These are phyloP conservation scores for Quercus agrifolia DNA, from an alignment of 306 rosid genomes.

Conservation along the genomic window DNA sequence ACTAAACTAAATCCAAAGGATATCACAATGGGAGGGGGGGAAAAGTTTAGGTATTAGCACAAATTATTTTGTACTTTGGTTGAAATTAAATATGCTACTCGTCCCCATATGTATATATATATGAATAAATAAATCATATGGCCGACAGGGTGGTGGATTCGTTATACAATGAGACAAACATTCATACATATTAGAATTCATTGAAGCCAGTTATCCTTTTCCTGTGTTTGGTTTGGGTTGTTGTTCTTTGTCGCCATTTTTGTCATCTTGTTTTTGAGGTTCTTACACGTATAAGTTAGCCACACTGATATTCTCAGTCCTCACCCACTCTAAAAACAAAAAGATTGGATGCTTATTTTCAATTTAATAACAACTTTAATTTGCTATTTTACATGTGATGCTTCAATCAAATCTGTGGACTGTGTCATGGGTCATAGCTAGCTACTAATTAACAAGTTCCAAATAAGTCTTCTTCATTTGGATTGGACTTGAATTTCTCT, in stretches of 20 bases:
- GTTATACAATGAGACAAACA: constrained; percentile 4
- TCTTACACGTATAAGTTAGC: neutral
- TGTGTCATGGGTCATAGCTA: too few relatives aligned
- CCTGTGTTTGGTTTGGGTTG: neutral
- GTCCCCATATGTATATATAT: neutral
- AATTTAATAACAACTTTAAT: neutral
- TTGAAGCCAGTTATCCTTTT: neutral
- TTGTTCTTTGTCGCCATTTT: neutral
- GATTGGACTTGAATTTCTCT: too few relatives aligned
- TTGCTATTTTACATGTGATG: neutral
- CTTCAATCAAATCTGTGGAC: too few relatives aligned
- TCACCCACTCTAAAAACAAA: neutral
- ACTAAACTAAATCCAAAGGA: neutral
- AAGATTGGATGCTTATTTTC: neutral
- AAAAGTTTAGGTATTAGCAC: too few relatives aligned
- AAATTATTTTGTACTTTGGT: neutral
- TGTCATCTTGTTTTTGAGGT: neutral
- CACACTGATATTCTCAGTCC: neutral
- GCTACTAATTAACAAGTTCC: too few relatives aligned
- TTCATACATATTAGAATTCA: neutral
- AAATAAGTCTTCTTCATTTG: too few relatives aligned
- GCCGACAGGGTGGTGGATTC: constrained; percentile 31
- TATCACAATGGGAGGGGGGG: too few relatives aligned
- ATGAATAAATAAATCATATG: constrained; percentile 17
- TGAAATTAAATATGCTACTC: neutral